Base-by-base conservation (phyloP, 2,329 filamentous ascomycete species). In the Dothiorella sarmentorum region DNA sequence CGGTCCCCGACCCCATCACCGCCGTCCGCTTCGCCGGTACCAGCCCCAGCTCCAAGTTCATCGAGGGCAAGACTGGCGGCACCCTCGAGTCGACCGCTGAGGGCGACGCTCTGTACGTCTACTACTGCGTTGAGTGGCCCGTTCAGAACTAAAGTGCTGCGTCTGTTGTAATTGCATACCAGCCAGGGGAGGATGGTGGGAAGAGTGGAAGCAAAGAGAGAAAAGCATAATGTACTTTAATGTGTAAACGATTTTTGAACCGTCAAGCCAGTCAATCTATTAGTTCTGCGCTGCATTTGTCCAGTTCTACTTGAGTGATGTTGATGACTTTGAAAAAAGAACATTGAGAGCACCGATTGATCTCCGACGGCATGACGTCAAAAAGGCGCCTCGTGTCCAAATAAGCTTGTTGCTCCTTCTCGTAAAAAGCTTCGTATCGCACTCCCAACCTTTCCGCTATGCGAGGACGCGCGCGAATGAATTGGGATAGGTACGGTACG, bases 51-150 rank as follows among this genome's bases (percentile, higher is more conserved):
- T 40, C 33, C 15, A 2, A 29, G n/a, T 53, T 53, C 35, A 53
- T 53, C 35, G 49, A 53, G 22, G 49, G 49, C 49, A 53, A 53
- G 49, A 40, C 35, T 11, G 49, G 49, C 7, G 49, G 49, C n/a
- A 29, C 49, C 4, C 49, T 53, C n/a, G 5, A 53, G 7, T 40
- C 33, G 15, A 53, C 49, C 35, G 22, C 35, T 22, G 49, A 27
- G 33, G 49, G 49, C n/a, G 49, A 53, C 15, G 49, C 49, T 2
- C 49, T 53, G 15, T 53, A 53, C n/a, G 49, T 53, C n/a, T 53
- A 53, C 49, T 53, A 53, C 49, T 53, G 49, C 49, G 22, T 40
- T 33, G 35, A 53, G 49, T 53, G 49, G 49, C 49, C 49, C 20
- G 49, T 53, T 7, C 49, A 53, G 35, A 53, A 53, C 49, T 53